Base-by-base conservation (phyloP, 2,329 filamentous ascomycete genomes). In the Lachnellula cervina region DNA sequence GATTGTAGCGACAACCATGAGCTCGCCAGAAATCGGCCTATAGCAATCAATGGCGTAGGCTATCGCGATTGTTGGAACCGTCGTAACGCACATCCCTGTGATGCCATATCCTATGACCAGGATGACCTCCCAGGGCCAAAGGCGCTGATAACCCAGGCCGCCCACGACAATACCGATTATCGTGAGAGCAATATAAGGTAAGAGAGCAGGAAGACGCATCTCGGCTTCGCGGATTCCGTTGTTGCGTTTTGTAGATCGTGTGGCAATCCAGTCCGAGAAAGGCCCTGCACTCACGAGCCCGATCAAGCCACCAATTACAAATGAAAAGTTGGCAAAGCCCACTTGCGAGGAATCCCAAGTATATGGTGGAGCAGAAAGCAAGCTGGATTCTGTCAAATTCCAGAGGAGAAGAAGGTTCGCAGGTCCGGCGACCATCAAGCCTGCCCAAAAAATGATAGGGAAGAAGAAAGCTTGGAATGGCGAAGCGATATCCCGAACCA, bases 41-140 rank as follows among this genome's bases (percentile, higher is more conserved):
- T 86, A 86, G 37, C 74, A 79, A 65, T 86, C 83, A 16, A 86
- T 76, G 0, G 80, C 77, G 62, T 85, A 84, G 2, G 72, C 81
- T 13, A 73, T 78, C 2, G 73, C 74, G 53, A 86, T 85, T 11
- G 79, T 75, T 0, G 82, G 81, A 4, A 86, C 69, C 0, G 81
- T 80, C 2, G 81, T 77, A 16, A 84, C 81, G 64, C 84, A 80
- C 44, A 85, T 80, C 9, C 67, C 81, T 0, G 79, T 76, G 56
- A 74, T 79, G 5, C 77, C 76, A 64, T 79, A 85, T 6, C 81
- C 82, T 51, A 85, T 72, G 17, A 85, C 74, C 5, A 85, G 78
- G 56, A 85, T 68, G 51, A 76, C 76, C 64, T 74, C 72, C 79
- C 79, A 83, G 19, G 76, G 71, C 78, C 79, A 81, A 35, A 74